These are phyloP conservation scores for Ceratobasidium sp. DNA, from an alignment of 1,284 basidiomycete species.

Conservation along the genomic window DNA sequence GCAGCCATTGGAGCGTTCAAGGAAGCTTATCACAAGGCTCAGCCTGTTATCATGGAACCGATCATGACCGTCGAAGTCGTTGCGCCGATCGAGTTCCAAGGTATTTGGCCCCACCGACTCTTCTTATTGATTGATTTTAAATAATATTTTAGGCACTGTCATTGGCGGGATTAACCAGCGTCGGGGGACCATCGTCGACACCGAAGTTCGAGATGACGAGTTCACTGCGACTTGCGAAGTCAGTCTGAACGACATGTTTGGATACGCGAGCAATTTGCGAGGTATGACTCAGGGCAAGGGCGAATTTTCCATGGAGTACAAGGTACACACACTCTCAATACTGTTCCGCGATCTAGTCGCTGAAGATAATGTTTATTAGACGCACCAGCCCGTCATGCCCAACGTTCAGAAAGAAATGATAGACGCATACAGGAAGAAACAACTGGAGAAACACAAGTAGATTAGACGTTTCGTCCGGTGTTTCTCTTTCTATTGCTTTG, in stretches of 20 bases:
- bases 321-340: conserved; percentile 63
- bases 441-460: conserved; percentile 55
- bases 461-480: neutral
- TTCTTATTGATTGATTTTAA: conserved; percentile 3
- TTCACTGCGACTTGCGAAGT: conserved; percentile 95
- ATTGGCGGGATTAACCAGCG: conserved; percentile 96
- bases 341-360: conserved; percentile 44
- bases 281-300: conserved; percentile 97
- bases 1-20: conserved; percentile 94
- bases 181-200: conserved; percentile 95
- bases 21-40: conserved; percentile 85
- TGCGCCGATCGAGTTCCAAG: conserved; percentile 97
- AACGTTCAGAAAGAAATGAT: conserved; percentile 88
- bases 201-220: conserved; percentile 97
- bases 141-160: conserved; percentile 72
- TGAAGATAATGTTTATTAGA: conserved; percentile 59
- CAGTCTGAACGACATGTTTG: conserved; percentile 98
- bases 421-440: conserved; percentile 71
- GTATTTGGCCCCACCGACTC: conserved; percentile 57
- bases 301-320: conserved; percentile 74
- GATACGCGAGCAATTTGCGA: conserved; percentile 92
- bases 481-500: neutral
- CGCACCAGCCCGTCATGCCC: conserved; percentile 88
- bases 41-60: conserved; percentile 91
- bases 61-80: conserved; percentile 99